Evolutionary conservation across 2,329 filamentous ascomycete species (phyloP).

Genomic region (Karstenula rhodostoma): DNA sequence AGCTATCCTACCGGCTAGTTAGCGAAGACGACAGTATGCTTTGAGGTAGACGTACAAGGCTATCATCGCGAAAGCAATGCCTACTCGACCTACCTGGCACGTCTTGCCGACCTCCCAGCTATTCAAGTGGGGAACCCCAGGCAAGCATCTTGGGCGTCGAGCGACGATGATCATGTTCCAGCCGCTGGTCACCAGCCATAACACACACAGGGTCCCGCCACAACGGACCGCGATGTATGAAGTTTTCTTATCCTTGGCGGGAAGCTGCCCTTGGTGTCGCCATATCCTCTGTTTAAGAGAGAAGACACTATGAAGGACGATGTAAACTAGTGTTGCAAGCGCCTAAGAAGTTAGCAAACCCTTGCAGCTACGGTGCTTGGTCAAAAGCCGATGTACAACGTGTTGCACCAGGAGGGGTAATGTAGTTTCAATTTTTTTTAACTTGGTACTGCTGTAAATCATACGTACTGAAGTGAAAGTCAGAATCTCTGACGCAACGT

Average conservation of each 20-base stretch:
- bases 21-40: neutral
- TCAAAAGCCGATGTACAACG: too few relatives aligned
- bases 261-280: constrained; percentile 34
- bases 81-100: constrained; percentile 40
- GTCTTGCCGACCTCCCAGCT: constrained; percentile 46
- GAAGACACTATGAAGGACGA: constrained; percentile 45
- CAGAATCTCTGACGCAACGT: constrained; percentile 42
- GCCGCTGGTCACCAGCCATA: constrained; percentile 49
- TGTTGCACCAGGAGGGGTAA: too few relatives aligned
- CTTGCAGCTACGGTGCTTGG: neutral
- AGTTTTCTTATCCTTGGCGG: constrained; percentile 36
- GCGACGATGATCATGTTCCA: constrained; percentile 52
- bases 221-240: constrained; percentile 45
- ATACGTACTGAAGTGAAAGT: constrained; percentile 42
- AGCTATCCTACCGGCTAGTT: constrained; percentile 31
- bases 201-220: constrained; percentile 39
- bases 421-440: too few relatives aligned
- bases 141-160: constrained; percentile 45
- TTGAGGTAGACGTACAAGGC: constrained; percentile 38
- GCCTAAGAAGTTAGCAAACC: constrained; percentile 34
- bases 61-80: constrained; percentile 43
- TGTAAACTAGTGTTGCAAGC: constrained; percentile 44
- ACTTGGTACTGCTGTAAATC: too few relatives aligned
- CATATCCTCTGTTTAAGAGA: constrained; percentile 43
- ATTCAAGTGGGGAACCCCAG: constrained; percentile 27